phyloP scores from a whole-genome alignment of 2,329 filamentous ascomycete genomes.

The Aspergillus tubingensis region DNA sequence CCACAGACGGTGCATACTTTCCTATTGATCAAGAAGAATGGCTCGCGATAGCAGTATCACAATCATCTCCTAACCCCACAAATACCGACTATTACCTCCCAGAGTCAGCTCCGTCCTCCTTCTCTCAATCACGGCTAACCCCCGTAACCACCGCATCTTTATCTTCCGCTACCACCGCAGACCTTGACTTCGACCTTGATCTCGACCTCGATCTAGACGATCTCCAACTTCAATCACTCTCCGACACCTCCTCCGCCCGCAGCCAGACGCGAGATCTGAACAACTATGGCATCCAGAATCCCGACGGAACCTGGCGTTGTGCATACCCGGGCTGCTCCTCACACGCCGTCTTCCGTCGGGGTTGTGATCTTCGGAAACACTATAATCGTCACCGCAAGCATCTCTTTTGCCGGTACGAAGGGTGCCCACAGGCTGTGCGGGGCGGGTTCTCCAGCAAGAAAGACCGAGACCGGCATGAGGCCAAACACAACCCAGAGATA shows the following conservation, averaged over 20 bases:
- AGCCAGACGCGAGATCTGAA: constrained; percentile 26
- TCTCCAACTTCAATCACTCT: not conserved
- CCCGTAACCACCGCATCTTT: constrained; percentile 1
- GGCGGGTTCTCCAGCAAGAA: constrained; percentile 66
- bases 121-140: constrained; percentile 6
- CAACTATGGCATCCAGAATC: constrained; percentile 34
- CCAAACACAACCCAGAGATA: constrained; percentile 64
- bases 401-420: constrained; percentile 61
- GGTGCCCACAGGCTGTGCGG: constrained; percentile 58
- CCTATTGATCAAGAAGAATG: not conserved
- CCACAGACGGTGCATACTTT: not conserved
- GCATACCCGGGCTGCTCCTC: constrained; percentile 62
- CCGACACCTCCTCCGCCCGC: constrained; percentile 3
- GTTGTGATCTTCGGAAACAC: constrained; percentile 64
- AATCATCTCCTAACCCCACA: not conserved
- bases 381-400: constrained; percentile 64
- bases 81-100: not conserved
- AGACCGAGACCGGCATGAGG: constrained; percentile 62
- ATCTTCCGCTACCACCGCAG: constrained; percentile 1
- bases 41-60: not conserved
- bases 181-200: constrained; percentile 11
- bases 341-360: constrained; percentile 58
- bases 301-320: constrained; percentile 56
- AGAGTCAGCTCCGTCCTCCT: not conserved
- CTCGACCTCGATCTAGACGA: not conserved